These are phyloP conservation scores for Scutellaria galericulata DNA, from an alignment of 257 asterid species.

Conservation along the genomic window DNA sequence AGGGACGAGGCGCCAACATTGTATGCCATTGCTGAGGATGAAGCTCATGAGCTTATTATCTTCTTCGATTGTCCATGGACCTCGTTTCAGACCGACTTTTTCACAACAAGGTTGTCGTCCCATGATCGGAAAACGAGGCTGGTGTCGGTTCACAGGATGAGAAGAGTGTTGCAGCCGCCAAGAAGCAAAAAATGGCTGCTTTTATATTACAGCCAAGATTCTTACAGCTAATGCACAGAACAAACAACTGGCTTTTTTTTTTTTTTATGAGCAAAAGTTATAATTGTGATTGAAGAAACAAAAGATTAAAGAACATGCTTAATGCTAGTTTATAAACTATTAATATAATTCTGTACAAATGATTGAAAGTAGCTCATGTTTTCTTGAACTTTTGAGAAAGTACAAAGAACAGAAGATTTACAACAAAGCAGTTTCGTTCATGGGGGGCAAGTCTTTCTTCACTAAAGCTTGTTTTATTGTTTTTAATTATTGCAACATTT, in stretches of 20 bases:
- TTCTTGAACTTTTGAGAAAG: slow-evolving; percentile 38
- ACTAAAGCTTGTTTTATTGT: slow-evolving; percentile 1
- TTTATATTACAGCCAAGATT: slow-evolving; percentile 63
- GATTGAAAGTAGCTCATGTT: slow-evolving; percentile 43
- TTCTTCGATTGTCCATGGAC: slow-evolving; percentile 90
- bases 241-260: slow-evolving; percentile 25
- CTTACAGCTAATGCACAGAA: slow-evolving; percentile 68
- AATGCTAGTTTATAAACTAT: slow-evolving; percentile 22
- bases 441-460: slow-evolving; percentile 68
- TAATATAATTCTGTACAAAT: slow-evolving; percentile 38
- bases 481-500: slow-evolving; percentile 38
- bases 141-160: too few relatives aligned
- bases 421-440: slow-evolving; percentile 54
- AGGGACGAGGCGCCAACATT: slow-evolving; percentile 86
- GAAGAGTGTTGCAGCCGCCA: not conserved
- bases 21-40: slow-evolving; percentile 85
- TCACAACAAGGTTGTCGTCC: slow-evolving; percentile 94
- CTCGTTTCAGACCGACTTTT: slow-evolving; percentile 70
- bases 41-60: slow-evolving; percentile 79
- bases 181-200: slow-evolving; percentile 23
- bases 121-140: slow-evolving; percentile 40
- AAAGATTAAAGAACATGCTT: slow-evolving; percentile 39
- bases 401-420: slow-evolving; percentile 45
- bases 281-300: slow-evolving; percentile 46
- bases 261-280: slow-evolving; percentile 37